phyloP scores from a whole-genome alignment of 495 filamentous ascomycete species.

The Hypomontagnella monticulosa region DNA sequence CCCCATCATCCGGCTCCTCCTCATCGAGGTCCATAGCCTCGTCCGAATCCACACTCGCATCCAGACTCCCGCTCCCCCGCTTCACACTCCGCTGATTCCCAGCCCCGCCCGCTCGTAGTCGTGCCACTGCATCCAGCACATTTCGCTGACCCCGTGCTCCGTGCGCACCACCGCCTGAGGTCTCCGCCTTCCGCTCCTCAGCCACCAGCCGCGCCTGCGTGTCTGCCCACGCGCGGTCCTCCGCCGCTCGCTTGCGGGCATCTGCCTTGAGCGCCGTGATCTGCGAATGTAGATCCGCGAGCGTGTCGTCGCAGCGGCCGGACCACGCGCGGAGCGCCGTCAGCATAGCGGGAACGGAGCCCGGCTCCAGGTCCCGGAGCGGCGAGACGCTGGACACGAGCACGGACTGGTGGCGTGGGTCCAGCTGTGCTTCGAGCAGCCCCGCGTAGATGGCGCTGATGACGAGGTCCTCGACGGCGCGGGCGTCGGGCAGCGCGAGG shows the following conservation, averaged over 20 bases:
- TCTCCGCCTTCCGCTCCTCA: constrained; percentile 51
- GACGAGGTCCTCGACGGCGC: constrained; percentile 88
- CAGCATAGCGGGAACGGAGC: constrained; percentile 72
- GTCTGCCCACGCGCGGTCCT: constrained; percentile 57
- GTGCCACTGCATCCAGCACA: constrained; percentile 24
- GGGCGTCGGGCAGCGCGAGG: constrained; percentile 72
- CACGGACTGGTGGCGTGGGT: constrained; percentile 75
- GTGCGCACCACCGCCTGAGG: constrained; percentile 44
- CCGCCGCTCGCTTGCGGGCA: constrained; percentile 64
- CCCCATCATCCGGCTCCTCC: constrained; percentile 48
- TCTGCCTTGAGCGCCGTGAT: constrained; percentile 65
- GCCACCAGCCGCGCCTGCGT: constrained; percentile 58
- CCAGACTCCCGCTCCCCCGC: constrained; percentile 56
- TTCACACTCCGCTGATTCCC: constrained; percentile 45
- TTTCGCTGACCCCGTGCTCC: constrained; percentile 46
- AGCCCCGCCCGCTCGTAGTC: constrained; percentile 27
- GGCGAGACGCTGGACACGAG: constrained; percentile 81
- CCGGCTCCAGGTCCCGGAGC: constrained; percentile 83
- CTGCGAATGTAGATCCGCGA: constrained; percentile 77
- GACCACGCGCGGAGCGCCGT: constrained; percentile 77
- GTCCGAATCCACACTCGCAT: constrained; percentile 61
- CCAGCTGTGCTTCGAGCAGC: constrained; percentile 82
- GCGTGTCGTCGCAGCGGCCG: constrained; percentile 75
- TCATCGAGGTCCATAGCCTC: constrained; percentile 70
- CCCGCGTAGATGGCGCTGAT: constrained; percentile 89